Evolutionary conservation across 805 yeast species (phyloP).

Genomic region (Blastobotrys mokoenaii): DNA sequence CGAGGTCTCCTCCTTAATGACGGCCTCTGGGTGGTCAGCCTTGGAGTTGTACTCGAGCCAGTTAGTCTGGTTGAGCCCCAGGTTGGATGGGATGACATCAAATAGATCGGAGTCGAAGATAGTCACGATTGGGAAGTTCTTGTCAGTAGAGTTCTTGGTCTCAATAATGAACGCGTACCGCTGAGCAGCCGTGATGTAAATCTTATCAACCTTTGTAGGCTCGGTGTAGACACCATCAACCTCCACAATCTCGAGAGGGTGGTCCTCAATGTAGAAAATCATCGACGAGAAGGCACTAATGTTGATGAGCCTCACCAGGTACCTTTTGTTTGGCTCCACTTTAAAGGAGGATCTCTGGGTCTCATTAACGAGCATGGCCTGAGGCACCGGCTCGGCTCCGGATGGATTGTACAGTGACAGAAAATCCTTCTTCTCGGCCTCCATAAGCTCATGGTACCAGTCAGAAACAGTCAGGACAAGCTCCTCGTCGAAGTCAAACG

Average conservation of each 20-base stretch:
- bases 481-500: slow-evolving; percentile 78
- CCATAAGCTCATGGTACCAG: slow-evolving; percentile 73
- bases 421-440: slow-evolving; percentile 44
- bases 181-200: slow-evolving; percentile 87
- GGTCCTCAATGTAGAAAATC: slow-evolving; percentile 82
- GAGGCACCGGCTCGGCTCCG: slow-evolving; percentile 97
- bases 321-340: slow-evolving; percentile 80
- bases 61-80: slow-evolving; percentile 66
- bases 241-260: slow-evolving; percentile 76
- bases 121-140: slow-evolving; percentile 77
- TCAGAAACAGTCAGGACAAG: slow-evolving; percentile 61
- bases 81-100: slow-evolving; percentile 59
- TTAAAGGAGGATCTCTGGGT: slow-evolving; percentile 47
- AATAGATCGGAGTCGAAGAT: slow-evolving; percentile 75
- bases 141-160: slow-evolving; percentile 54
- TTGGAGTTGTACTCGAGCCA: slow-evolving; percentile 51
- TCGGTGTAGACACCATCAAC: slow-evolving; percentile 87
- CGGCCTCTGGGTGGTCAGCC: slow-evolving; percentile 38
- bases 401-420: slow-evolving; percentile 78
- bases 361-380: slow-evolving; percentile 69
- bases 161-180: slow-evolving; percentile 73
- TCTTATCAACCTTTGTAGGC: slow-evolving; percentile 55
- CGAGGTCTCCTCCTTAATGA: slow-evolving; percentile 29
- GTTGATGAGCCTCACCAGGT: slow-evolving; percentile 71
- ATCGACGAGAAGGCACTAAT: slow-evolving; percentile 90